phyloP scores from a whole-genome alignment of 192 early-diverging fungal genomes.

The Coemansia sp. region DNA sequence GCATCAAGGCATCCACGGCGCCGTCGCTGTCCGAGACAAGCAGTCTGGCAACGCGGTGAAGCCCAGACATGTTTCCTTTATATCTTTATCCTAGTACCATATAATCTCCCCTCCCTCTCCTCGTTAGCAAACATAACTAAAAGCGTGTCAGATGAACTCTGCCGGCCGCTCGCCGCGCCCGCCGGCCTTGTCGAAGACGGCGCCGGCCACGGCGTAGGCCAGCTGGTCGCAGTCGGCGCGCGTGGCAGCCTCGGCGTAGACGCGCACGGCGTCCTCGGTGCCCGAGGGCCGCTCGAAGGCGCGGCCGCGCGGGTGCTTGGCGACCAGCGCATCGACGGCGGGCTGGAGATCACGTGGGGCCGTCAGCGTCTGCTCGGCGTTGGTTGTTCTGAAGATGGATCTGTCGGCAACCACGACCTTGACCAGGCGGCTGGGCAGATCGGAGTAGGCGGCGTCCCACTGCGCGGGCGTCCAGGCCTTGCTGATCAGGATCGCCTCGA shows the following conservation, averaged over 20 bases:
- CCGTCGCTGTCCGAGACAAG: constrained; percentile 11
- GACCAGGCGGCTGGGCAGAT: constrained; percentile 91
- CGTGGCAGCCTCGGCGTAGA: constrained; percentile 98
- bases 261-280: constrained; percentile 98
- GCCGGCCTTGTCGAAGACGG: constrained; percentile 91
- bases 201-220: constrained; percentile 80
- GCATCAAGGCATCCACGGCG: constrained; percentile 3
- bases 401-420: constrained; percentile 93
- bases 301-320: constrained; percentile 81
- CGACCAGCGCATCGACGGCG: constrained; percentile 78
- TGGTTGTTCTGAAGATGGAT: constrained; percentile 88
- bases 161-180: constrained; percentile 84
- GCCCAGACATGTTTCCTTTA: not conserved
- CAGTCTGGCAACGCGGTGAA: constrained; percentile 16
- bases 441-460: constrained; percentile 94
- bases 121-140: not conserved
- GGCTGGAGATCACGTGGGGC: constrained; percentile 87
- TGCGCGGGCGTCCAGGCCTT: constrained; percentile 76
- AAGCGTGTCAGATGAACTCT: constrained; percentile 35
- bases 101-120: not conserved
- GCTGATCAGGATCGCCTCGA: constrained; percentile 88
- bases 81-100: not conserved
- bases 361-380: constrained; percentile 91
- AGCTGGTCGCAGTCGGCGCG: constrained; percentile 86
- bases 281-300: constrained; percentile 98